Percentiles rank a stretch among this genome's conserved stretches.
These are phyloP conservation scores for Apophysomyces trapeziformis DNA, from an alignment of 371 early-diverging fungal species.

Conservation along the genomic window DNA sequence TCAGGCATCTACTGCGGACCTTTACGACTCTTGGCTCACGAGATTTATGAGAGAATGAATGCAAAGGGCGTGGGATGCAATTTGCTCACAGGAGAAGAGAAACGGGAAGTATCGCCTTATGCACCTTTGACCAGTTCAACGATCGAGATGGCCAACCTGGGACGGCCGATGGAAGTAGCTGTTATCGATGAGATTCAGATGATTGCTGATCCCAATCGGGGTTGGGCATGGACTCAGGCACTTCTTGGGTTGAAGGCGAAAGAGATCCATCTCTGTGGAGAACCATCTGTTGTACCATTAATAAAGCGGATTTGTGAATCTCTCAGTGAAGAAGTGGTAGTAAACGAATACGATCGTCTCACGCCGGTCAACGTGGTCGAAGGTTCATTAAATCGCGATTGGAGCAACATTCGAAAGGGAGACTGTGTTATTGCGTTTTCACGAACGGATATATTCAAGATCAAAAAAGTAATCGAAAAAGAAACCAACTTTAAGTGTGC, in stretches of 20 bases:
- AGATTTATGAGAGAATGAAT: constrained; percentile 89
- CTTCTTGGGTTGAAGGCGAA: constrained; percentile 80
- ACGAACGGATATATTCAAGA: constrained; percentile 74
- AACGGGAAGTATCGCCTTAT: constrained; percentile 54
- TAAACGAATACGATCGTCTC: constrained; percentile 81
- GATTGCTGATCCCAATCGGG: constrained; percentile 85
- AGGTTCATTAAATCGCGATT: constrained; percentile 56
- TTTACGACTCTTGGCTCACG: constrained; percentile 90
- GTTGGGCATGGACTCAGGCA: constrained; percentile 97
- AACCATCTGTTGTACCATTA: constrained; percentile 83
- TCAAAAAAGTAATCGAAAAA: constrained; percentile 79
- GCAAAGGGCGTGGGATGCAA: constrained; percentile 74
- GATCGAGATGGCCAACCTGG: constrained; percentile 87
- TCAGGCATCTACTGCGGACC: constrained; percentile 92
- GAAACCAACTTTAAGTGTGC: constrained; percentile 80
- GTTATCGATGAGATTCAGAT: constrained; percentile 98
- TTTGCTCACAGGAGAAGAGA: constrained; percentile 93
- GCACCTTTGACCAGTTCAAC: constrained; percentile 75
- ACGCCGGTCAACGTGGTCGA: constrained; percentile 66
- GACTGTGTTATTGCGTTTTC: constrained; percentile 93
- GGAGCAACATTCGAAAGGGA: constrained; percentile 70
- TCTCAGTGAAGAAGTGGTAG: constrained; percentile 80
- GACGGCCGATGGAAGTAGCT: constrained; percentile 75
- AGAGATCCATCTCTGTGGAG: constrained; percentile 95
- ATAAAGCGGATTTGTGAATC: constrained; percentile 73